These are phyloP conservation scores for Porpolomopsis calyptriformis DNA, from an alignment of 768 basidiomycete species.

Conservation along the genomic window DNA sequence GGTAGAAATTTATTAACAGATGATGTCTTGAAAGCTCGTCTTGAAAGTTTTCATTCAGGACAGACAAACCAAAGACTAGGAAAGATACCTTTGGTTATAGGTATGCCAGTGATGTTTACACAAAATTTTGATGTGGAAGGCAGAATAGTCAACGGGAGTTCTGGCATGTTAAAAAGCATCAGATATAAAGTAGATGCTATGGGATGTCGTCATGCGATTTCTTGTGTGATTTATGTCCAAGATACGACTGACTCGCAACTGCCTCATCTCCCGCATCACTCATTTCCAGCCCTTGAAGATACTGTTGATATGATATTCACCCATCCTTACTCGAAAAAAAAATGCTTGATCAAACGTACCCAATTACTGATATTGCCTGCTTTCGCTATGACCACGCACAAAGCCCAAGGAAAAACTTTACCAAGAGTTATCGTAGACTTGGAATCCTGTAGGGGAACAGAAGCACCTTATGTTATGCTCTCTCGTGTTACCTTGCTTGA, in stretches of 20 bases:
- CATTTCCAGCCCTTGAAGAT: slow-evolving; percentile 13
- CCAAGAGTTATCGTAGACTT: slow-evolving; percentile 24
- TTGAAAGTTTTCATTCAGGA: slow-evolving; percentile 16
- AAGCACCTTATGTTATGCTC: slow-evolving; percentile 33
- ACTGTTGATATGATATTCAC: slow-evolving; percentile 2
- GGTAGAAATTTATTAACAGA: slow-evolving; percentile 9
- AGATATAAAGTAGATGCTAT: slow-evolving; percentile 12
- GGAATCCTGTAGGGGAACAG: slow-evolving; percentile 18
- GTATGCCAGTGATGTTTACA: slow-evolving; percentile 24
- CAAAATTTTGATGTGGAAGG: slow-evolving; percentile 23
- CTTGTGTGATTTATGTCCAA: slow-evolving; percentile 13
- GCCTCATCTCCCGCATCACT: not conserved
- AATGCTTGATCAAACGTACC: slow-evolving; percentile 15
- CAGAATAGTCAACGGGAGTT: slow-evolving; percentile 23
- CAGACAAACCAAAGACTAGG: slow-evolving; percentile 22
- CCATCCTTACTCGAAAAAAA: slow-evolving; percentile 9
- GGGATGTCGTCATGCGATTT: slow-evolving; percentile 9
- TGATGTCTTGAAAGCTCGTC: slow-evolving; percentile 1
- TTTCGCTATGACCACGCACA: slow-evolving; percentile 31
- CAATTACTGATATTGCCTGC: slow-evolving; percentile 29
- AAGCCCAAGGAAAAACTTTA: slow-evolving; percentile 29
- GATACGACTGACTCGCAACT: not conserved
- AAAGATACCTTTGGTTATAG: slow-evolving; percentile 16
- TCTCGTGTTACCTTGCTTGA: slow-evolving; percentile 22
- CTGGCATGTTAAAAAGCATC: slow-evolving; percentile 12